phyloP scores from a whole-genome alignment of 1,284 basidiomycete genomes.

The Hortiboletus rubellus region DNA sequence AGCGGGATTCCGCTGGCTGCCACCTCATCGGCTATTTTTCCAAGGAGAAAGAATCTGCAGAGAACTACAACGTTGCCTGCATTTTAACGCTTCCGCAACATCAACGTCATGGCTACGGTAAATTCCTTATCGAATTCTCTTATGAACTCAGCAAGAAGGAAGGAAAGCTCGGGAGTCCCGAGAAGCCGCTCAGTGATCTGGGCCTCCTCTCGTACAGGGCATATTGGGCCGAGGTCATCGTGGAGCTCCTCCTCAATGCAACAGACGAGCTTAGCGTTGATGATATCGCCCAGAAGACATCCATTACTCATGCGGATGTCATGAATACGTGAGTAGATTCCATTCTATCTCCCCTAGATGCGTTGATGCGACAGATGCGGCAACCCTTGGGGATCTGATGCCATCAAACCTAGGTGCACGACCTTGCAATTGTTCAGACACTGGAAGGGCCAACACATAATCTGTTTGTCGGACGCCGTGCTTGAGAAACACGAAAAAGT shows the following conservation, averaged over 20 bases:
- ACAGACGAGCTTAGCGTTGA: constrained; percentile 88
- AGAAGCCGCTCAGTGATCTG: constrained; percentile 96
- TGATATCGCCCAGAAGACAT: constrained; percentile 94
- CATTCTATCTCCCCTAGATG: constrained; percentile 10
- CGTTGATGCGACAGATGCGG: not conserved
- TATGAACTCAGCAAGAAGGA: constrained; percentile 98
- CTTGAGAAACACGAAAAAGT: constrained; percentile 90
- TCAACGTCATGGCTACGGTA: constrained; percentile 95
- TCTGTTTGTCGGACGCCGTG: constrained; percentile 89
- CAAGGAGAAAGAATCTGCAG: constrained; percentile 98
- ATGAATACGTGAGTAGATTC: constrained; percentile 87
- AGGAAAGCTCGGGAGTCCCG: constrained; percentile 92
- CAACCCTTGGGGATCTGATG: constrained; percentile 11
- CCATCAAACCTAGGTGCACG: constrained; percentile 65
- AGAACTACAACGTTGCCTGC: constrained; percentile 99
- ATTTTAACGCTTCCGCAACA: constrained; percentile 98
- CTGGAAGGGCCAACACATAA: constrained; percentile 93
- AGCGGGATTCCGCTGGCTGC: constrained; percentile 87
- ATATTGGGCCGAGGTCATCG: constrained; percentile 97
- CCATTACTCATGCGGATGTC: constrained; percentile 96
- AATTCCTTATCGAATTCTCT: constrained; percentile 95
- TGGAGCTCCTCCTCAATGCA: constrained; percentile 82
- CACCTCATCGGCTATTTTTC: constrained; percentile 99
- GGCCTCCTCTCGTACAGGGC: constrained; percentile 93
- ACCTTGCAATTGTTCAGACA: constrained; percentile 95